Evolutionary conservation across 495 filamentous ascomycete species (phyloP).

Genomic region (Hyaloscypha finlandica): DNA sequence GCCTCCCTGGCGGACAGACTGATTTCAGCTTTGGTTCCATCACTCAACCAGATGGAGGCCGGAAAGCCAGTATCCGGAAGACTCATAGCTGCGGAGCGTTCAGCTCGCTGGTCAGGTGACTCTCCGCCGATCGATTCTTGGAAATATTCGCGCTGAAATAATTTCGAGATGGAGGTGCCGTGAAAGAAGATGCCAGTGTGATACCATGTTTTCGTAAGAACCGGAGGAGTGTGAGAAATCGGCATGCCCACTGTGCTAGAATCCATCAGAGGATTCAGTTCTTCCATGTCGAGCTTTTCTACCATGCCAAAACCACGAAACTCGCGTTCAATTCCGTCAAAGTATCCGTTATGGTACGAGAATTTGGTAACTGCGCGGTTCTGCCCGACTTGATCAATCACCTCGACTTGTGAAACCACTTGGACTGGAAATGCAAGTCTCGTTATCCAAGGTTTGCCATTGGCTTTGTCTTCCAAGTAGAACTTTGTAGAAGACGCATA

Average conservation of each 20-base stretch:
- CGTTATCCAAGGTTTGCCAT: conserved; percentile 36
- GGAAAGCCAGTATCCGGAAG: too few relatives aligned
- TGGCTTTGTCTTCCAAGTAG: conserved; percentile 31
- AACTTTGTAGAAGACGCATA: conserved; percentile 38
- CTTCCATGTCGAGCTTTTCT: conserved; percentile 37
- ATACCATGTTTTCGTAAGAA: conserved; percentile 32
- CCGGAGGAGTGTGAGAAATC: conserved; percentile 18
- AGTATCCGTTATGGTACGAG: conserved; percentile 42
- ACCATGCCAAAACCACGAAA: conserved; percentile 42
- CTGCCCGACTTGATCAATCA: conserved; percentile 28
- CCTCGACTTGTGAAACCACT: conserved; percentile 21
- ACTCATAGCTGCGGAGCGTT: too few relatives aligned
- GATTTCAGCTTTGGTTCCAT: too few relatives aligned
- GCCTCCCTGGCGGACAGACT: too few relatives aligned
- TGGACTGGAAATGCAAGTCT: conserved; percentile 38
- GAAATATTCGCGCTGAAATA: too few relatives aligned
- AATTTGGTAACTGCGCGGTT: conserved; percentile 22
- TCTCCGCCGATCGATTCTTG: too few relatives aligned
- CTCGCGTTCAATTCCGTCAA: conserved; percentile 38
- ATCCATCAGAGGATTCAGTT: conserved; percentile 24
- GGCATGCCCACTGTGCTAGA: neutral
- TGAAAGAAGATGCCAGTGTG: too few relatives aligned
- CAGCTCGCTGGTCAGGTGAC: too few relatives aligned
- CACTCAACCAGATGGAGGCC: too few relatives aligned
- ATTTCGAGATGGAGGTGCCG: too few relatives aligned